Evolutionary conservation across 805 yeast genomes (phyloP), one percentile per base, ranked within the genome.

Genomic region (Saturnispora zaruensis): DNA sequence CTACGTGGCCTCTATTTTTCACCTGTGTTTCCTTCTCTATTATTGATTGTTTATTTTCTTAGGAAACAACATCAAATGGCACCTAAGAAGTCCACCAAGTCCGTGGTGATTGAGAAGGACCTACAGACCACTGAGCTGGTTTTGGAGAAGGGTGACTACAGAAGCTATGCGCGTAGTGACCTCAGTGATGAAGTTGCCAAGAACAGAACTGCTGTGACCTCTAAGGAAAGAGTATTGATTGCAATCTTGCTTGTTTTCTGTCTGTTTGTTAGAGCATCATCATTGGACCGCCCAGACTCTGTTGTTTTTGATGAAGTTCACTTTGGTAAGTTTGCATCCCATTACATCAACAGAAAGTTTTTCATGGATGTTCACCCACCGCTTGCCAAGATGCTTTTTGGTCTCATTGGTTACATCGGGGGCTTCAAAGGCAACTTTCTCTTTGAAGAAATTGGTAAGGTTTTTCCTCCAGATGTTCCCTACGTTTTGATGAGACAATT

Each of bases 261-360:
- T 0, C 53, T 73, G 11, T 59, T 66, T 44, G 76, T 87, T 45
- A 79, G 99, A 57, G 71, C 84, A 48, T 70, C 73, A 56, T 70
- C 75, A 48, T 70, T 93, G 51, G 70, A 76, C 25, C 62, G 69
- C 54, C 99, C 99, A 37, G 68, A 80, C 59, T 79, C 90, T 26
- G 98, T 93, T 43, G 98, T 93, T 25, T 93, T 93, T 59, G 99
- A 93, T 47, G 50, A 47, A 26, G 50, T 47, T 18, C 50, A 47
- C 23, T 93, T 93, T 60, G 99, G 99, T 50, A 95, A 95, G n/a
- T 93, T 91, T 69, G 96, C 99, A 18, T 76, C 84, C 53, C 87
- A 91, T 69, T 93, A 90, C 71, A 81, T 85, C 51, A 67, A 72
- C 52, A 87, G 89, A 40, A 69, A 68, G 16, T 86, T 75, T 63